Evolutionary conservation across 2,329 filamentous ascomycete species (phyloP).

Genomic region (Colletotrichum limetticola): DNA sequence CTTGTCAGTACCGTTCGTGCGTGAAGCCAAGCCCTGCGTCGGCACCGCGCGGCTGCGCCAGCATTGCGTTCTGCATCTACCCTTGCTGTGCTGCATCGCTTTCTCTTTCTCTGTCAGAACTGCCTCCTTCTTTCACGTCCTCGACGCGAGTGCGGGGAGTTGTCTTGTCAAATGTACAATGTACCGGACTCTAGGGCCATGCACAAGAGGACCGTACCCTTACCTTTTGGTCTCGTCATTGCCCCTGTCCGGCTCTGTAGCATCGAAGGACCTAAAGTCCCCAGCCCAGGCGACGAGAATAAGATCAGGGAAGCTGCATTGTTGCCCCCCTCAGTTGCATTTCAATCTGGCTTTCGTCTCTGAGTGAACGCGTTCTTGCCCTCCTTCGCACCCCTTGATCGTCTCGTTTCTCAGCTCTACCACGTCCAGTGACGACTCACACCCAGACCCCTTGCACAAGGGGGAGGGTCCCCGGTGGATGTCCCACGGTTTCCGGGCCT

Average conservation of each 20-base stretch:
- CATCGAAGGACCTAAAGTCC: neutral
- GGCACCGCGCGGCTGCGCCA: conserved; percentile 2
- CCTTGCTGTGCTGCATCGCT: conserved; percentile 1
- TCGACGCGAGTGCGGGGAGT: conserved; percentile 14
- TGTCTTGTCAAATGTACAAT: neutral
- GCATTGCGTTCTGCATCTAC: neutral
- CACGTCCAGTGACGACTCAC: neutral
- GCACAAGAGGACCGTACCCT: neutral
- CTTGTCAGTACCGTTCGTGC: neutral
- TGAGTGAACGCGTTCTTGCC: neutral
- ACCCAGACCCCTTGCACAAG: conserved; percentile 1
- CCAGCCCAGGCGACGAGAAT: neutral
- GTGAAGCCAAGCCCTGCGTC: conserved; percentile 5
- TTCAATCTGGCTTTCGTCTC: neutral
- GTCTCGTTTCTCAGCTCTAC: neutral
- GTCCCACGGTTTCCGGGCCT: conserved; percentile 3
- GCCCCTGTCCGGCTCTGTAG: conserved; percentile 4
- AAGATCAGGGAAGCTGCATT: neutral
- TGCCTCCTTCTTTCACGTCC: neutral
- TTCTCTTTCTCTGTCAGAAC: no score
- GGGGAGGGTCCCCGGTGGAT: conserved; percentile 3
- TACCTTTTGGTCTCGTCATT: conserved; percentile 9
- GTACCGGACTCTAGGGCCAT: neutral
- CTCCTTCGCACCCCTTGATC: neutral
- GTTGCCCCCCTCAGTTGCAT: neutral